Evolutionary conservation across 1,139 yeast species (phyloP).

Genomic region (Blastobotrys proliferans): DNA sequence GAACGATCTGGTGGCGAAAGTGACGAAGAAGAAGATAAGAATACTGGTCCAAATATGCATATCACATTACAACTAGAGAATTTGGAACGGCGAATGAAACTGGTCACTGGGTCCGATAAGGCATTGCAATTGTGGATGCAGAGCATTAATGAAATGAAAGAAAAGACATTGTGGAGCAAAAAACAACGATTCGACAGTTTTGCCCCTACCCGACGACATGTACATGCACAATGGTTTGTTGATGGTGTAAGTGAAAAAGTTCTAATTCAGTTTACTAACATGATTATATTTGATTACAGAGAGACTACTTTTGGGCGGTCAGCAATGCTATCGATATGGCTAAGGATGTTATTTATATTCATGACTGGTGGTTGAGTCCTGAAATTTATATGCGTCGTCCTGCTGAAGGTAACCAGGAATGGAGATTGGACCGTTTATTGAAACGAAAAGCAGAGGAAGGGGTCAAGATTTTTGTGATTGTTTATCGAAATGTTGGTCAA

Average conservation of each 20-base stretch:
- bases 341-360: constrained; percentile 86
- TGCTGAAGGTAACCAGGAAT: constrained; percentile 90
- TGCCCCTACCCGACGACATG: constrained; percentile 84
- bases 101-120: constrained; percentile 68
- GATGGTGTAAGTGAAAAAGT: constrained; percentile 49
- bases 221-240: constrained; percentile 94
- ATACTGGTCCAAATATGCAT: constrained; percentile 18
- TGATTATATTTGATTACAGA: constrained; percentile 8
- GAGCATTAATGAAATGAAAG: constrained; percentile 67
- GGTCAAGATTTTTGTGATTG: constrained; percentile 85
- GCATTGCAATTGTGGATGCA: constrained; percentile 74
- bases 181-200: constrained; percentile 78
- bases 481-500: constrained; percentile 92
- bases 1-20: constrained; percentile 15
- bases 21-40: constrained; percentile 11
- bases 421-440: constrained; percentile 84
- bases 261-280: background rate
- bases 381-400: constrained; percentile 91
- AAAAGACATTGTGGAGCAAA: constrained; percentile 65
- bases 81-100: constrained; percentile 68
- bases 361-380: constrained; percentile 99
- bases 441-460: constrained; percentile 93
- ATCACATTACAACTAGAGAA: constrained; percentile 68
- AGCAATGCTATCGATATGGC: constrained; percentile 93
- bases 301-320: constrained; percentile 96